Base-by-base conservation (phyloP, 2,329 filamentous ascomycete species). In the Pseudocercospora macadamiae region DNA sequence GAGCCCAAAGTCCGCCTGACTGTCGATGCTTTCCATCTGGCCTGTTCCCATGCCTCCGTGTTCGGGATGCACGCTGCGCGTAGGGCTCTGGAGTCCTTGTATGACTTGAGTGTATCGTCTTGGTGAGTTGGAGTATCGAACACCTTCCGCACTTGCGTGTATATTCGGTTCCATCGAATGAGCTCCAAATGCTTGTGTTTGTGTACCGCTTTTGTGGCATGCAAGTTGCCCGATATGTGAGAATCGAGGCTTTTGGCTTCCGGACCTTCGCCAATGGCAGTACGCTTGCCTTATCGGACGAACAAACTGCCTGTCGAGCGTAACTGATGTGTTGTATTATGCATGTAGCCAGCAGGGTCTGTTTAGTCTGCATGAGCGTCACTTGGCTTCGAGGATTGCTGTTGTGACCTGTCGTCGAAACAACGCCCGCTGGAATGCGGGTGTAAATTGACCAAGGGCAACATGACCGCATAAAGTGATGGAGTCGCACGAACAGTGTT, bases 41-140 rank as follows among this genome's bases (percentile, higher is more conserved):
- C 36, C 32, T 16, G 47, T 59, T 5, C n/a, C 26, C 14, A 32
- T 26, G 32, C 53, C 57, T 45, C 57, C 59, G 19, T 68, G 63
- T 30, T 70, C 65, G 18, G 74, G 68, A 59, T 69, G 68, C n/a
- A 75, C 63, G 59, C 72, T 75, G 42, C 67, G 67, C 5, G 68
- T 69, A 10, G 73, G 73, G 64, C 73, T 75, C 14, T 57, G 61
- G 16, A 71, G 54, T 25, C 63, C 64, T 23, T 69, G 60, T 18
- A 71, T 70, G 18, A 75, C 61, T 36, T 64, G 62, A 16, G 74
- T 72, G 52, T 71, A 72, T 28, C 71, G 59, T 62, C 68, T 60
- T 34, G 73, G 73, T 19, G 71, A 73, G 23, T 69, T 66, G 12
- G 70, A 73, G 8, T 70, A 59, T 16, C 70, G 63, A 21, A 71